Conservation (phyloP, 257 asterid genomes). For the Anisodus acutangulus region DNA sequence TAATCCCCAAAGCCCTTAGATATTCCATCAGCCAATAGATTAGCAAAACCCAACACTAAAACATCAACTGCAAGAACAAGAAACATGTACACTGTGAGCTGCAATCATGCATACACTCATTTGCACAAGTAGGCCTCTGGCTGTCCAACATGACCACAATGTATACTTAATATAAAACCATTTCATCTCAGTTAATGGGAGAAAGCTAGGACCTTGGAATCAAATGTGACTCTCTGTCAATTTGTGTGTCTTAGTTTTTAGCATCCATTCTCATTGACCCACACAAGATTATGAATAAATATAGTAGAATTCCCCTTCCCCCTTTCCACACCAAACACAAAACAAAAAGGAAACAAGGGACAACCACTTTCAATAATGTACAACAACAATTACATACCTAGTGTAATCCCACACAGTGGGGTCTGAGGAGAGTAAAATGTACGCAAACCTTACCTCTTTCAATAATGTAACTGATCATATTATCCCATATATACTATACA, state of each 20-base stretch:
- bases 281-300: neutral
- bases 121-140: neutral
- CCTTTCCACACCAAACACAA: too few species aligned
- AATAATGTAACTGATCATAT: too few species aligned
- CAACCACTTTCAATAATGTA: neutral
- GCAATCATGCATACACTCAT: neutral
- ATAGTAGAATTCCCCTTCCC: too few species aligned
- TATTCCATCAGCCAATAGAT: slow-evolving; percentile 74
- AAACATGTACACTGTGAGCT: neutral
- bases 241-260: neutral
- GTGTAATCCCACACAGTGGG: too few species aligned
- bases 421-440: too few species aligned
- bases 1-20: slow-evolving; percentile 78
- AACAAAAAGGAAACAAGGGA: too few species aligned
- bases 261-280: neutral
- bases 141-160: neutral
- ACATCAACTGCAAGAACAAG: slow-evolving; percentile 55
- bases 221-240: neutral
- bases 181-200: neutral
- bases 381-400: too few species aligned
- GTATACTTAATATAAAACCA: too few species aligned
- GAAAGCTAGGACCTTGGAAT: neutral
- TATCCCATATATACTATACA: too few species aligned
- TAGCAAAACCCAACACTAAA: slow-evolving; percentile 68
- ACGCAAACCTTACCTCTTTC: too few species aligned